These are phyloP conservation scores for Lichtheimia ornata DNA, from an alignment of 371 early-diverging fungal genomes.

Conservation along the genomic window DNA sequence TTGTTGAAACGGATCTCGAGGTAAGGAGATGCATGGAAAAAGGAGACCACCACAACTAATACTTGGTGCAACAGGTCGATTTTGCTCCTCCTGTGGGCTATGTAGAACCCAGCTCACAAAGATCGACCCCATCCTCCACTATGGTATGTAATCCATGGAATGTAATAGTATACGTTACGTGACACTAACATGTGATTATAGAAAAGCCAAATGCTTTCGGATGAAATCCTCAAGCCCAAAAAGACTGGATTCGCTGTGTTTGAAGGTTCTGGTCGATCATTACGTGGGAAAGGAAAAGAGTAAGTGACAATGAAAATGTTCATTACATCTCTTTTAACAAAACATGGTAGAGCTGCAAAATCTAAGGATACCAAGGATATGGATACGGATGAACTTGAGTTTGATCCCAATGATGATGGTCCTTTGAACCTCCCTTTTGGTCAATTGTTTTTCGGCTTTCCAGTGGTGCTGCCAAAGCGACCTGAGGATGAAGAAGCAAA, in stretches of 20 bases:
- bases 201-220: conserved; percentile 57
- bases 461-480: conserved; percentile 49
- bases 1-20: conserved; percentile 98
- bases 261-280: conserved; percentile 41
- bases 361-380: conserved; percentile 9
- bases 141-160: conserved; percentile 30
- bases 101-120: conserved; percentile 71
- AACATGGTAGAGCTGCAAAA: no score
- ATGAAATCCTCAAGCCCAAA: conserved; percentile 38
- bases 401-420: conserved; percentile 62
- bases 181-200: conserved; percentile 14
- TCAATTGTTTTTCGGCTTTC: conserved; percentile 89
- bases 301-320: conserved; percentile 12
- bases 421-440: conserved; percentile 88
- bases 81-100: conserved; percentile 99
- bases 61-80: conserved; percentile 67
- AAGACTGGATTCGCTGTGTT: conserved; percentile 42
- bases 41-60: no score
- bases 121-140: conserved; percentile 39
- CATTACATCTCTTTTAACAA: no score
- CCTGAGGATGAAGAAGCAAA: conserved; percentile 19
- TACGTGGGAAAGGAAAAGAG: conserved; percentile 46
- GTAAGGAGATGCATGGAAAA: conserved; percentile 33
- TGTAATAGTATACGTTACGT: not conserved
- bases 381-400: conserved; percentile 29